Evolutionary conservation across 768 basidiomycete species (phyloP).

Genomic region (Mycena vulgaris): DNA sequence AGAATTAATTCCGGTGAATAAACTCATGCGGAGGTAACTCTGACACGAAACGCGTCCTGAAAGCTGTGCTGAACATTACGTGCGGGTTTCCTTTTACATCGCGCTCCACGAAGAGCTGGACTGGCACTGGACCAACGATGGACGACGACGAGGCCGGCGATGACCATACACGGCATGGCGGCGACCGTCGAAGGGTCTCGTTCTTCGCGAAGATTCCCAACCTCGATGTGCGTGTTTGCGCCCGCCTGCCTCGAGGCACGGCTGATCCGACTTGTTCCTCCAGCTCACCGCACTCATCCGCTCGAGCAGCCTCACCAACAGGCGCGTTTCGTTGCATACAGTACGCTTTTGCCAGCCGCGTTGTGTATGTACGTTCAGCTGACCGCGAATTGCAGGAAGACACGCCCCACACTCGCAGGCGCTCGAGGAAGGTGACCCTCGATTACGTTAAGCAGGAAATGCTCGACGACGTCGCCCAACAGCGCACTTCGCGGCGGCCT

Average conservation of each 20-base stretch:
- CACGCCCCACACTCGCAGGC: conserved; percentile 6
- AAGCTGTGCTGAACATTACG: too few species aligned
- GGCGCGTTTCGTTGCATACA: conserved; percentile 20
- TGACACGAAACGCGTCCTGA: too few species aligned
- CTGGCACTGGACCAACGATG: conserved; percentile 8
- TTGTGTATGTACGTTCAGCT: not conserved
- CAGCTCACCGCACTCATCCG: conserved; percentile 36
- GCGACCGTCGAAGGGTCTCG: conserved; percentile 32
- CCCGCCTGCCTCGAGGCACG: conserved; percentile 29
- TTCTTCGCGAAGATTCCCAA: conserved; percentile 20
- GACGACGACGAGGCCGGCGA: conserved; percentile 31
- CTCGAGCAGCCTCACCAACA: conserved; percentile 28
- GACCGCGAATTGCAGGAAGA: conserved; percentile 17
- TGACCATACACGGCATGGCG: not conserved
- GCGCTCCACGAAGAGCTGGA: too few species aligned
- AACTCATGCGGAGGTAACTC: too few species aligned
- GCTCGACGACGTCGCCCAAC: conserved; percentile 26
- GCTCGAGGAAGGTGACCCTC: conserved; percentile 14
- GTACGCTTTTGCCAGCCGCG: not conserved
- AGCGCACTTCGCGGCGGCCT: conserved; percentile 22
- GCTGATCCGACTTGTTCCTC: conserved; percentile 32
- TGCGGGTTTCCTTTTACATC: too few species aligned
- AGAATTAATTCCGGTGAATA: too few species aligned
- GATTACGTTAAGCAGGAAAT: conserved; percentile 33
- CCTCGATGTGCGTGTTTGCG: conserved; percentile 17